These are phyloP conservation scores for Bruguiera gymnorhiza DNA, from an alignment of 345 rosid genomes.

Conservation along the genomic window DNA sequence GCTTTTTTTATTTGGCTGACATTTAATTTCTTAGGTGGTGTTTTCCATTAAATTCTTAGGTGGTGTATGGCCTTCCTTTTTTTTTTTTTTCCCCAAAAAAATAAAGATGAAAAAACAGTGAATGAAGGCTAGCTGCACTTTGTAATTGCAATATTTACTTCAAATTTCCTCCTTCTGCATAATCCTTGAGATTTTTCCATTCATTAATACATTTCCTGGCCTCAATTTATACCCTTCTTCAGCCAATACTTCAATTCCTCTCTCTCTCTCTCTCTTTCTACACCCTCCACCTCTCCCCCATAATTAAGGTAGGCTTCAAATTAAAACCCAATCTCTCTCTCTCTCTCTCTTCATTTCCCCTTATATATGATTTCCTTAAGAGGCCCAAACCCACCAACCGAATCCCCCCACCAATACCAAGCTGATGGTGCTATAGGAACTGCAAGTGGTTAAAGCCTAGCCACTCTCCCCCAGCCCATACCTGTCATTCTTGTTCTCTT, in stretches of 20 bases:
- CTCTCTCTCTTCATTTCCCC: conserved; percentile 19
- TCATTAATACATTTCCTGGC: conserved; percentile 52
- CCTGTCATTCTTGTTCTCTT: conserved; percentile 10
- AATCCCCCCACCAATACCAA: conserved; percentile 9
- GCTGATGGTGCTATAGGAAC: conserved; percentile 9
- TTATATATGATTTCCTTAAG: conserved; percentile 53
- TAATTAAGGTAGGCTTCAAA: conserved; percentile 72
- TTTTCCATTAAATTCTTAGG: conserved; percentile 53
- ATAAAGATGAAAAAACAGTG: conserved; percentile 35
- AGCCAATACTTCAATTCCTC: conserved; percentile 44
- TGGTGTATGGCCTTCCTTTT: conserved; percentile 32
- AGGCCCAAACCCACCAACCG: conserved; percentile 29
- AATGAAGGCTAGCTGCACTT: conserved; percentile 43
- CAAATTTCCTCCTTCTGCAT: conserved; percentile 26
- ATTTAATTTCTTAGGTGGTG: conserved; percentile 53
- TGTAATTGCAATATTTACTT: conserved; percentile 42
- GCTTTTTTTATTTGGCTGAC: conserved; percentile 49
- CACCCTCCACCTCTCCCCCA: conserved; percentile 57
- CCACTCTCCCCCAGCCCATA: conserved; percentile 2
- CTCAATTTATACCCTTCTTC: conserved; percentile 55
- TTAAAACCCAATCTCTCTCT: conserved; percentile 36
- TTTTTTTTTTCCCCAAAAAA: conserved; percentile 4
- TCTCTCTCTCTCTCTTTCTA: conserved; percentile 30
- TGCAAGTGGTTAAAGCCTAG: conserved; percentile 12
- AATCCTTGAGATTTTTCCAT: conserved; percentile 36